Percentiles rank a stretch among this genome's conserved stretches.
Conservation (phyloP, 768 basidiomycete species). For the Hemileccinum impolitum region DNA sequence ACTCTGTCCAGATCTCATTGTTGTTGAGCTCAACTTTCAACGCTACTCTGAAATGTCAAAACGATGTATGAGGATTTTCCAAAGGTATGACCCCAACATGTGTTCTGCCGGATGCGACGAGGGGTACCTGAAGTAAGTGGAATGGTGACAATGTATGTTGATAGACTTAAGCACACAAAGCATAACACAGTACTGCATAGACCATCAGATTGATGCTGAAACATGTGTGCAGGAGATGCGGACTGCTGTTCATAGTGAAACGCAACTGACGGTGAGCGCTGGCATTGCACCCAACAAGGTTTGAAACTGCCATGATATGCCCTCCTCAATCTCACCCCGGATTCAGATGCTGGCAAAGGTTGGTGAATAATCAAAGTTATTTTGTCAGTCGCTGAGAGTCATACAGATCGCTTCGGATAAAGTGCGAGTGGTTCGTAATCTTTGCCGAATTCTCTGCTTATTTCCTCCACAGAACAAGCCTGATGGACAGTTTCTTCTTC, state of each 20-base stretch:
- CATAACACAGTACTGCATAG: conserved; percentile 80
- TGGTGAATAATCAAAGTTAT: conserved; percentile 36
- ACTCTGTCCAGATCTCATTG: conserved; percentile 84
- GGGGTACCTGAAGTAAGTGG: conserved; percentile 81
- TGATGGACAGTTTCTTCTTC: conserved; percentile 82
- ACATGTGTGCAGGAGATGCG: conserved; percentile 82
- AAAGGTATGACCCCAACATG: conserved; percentile 77
- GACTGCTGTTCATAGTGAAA: conserved; percentile 66
- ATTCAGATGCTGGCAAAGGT: conserved; percentile 89
- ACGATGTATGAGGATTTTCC: conserved; percentile 65
- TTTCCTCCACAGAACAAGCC: conserved; percentile 72
- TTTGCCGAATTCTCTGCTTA: neutral
- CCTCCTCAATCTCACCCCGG: conserved; percentile 15
- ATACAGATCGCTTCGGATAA: conserved; percentile 89
- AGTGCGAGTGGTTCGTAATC: conserved; percentile 34
- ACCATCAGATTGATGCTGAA: conserved; percentile 58
- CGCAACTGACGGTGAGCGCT: conserved; percentile 86
- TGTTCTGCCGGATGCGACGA: conserved; percentile 80
- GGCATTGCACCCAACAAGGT: conserved; percentile 97
- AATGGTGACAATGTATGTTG: neutral
- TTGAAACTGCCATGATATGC: conserved; percentile 25
- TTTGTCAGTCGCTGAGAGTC: conserved; percentile 1
- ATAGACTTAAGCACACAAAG: conserved; percentile 37
- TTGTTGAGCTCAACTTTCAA: conserved; percentile 54
- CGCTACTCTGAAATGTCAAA: conserved; percentile 70